A percentile compares a stretch with the other conserved stretches of the same genome.
These are phyloP conservation scores for Pichia pseudocactophila DNA, from an alignment of 805 yeast genomes.

Conservation along the genomic window DNA sequence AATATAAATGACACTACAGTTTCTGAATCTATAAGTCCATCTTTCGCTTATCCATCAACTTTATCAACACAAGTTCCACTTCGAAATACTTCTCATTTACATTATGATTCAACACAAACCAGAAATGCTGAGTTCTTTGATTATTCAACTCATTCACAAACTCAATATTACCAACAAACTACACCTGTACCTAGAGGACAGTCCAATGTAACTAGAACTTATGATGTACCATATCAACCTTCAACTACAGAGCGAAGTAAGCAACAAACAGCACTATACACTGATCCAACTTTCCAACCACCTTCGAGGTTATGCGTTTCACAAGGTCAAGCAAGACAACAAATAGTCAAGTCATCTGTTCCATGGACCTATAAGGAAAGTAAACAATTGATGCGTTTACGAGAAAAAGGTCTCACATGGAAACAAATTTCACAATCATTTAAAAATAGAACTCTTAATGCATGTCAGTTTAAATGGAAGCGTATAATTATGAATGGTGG, in stretches of 20 bases:
- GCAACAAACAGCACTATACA: neutral
- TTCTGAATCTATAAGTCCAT: too few relatives aligned
- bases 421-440: slow-evolving; percentile 7
- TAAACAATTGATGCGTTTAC: slow-evolving; percentile 1
- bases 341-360: slow-evolving; percentile 1
- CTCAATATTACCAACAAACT: neutral
- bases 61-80: too few relatives aligned
- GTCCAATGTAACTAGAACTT: neutral
- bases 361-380: slow-evolving; percentile 7
- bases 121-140: neutral
- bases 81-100: too few relatives aligned
- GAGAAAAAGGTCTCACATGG: slow-evolving; percentile 6
- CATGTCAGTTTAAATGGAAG: slow-evolving; percentile 11
- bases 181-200: too few relatives aligned
- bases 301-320: neutral
- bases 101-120: neutral
- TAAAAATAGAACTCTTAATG: slow-evolving; percentile 7
- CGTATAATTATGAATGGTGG: slow-evolving; percentile 5
- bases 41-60: too few relatives aligned
- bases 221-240: too few relatives aligned
- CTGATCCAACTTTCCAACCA: neutral
- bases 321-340: neutral
- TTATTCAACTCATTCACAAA: neutral
- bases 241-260: too few relatives aligned
- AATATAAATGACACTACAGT: too few relatives aligned